Percentiles rank a stretch among this genome's conserved stretches.
Conservation (phyloP, 2,329 filamentous ascomycete species). For the Leptoxyphium fumago region DNA sequence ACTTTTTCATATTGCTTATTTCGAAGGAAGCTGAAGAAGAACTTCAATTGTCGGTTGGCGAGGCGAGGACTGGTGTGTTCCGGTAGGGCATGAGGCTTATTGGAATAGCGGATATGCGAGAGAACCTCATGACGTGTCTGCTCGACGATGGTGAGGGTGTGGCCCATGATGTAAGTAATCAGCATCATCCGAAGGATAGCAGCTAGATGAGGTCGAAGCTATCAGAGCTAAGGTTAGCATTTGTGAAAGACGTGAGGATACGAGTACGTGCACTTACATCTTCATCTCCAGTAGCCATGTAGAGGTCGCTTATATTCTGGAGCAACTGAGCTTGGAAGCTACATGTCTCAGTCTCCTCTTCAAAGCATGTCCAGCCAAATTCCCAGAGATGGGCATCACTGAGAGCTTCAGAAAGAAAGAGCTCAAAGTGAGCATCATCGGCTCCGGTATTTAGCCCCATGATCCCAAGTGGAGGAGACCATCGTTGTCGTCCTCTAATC, state of each 20-base stretch:
- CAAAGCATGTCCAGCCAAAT: constrained; percentile 29
- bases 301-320: constrained; percentile 23
- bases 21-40: constrained; percentile 32
- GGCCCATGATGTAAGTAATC: constrained; percentile 35
- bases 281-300: constrained; percentile 19
- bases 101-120: constrained; percentile 23
- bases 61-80: constrained; percentile 25
- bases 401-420: constrained; percentile 29
- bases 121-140: constrained; percentile 23
- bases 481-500: constrained; percentile 20
- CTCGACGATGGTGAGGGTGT: constrained; percentile 30
- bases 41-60: constrained; percentile 35
- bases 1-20: constrained; percentile 26
- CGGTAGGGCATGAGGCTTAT: constrained; percentile 8
- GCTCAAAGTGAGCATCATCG: constrained; percentile 30
- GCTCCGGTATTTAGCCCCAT: constrained; percentile 26
- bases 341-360: constrained; percentile 25
- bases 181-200: constrained; percentile 32
- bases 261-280: constrained; percentile 18
- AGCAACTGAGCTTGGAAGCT: constrained; percentile 30
- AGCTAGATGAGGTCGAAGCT: constrained; percentile 25
- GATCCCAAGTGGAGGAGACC: constrained; percentile 32
- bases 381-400: constrained; percentile 24
- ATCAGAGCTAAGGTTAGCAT: neutral
- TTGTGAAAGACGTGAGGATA: neutral